Base-by-base conservation (phyloP, 768 basidiomycete species). In the Naganishia randhawae region DNA sequence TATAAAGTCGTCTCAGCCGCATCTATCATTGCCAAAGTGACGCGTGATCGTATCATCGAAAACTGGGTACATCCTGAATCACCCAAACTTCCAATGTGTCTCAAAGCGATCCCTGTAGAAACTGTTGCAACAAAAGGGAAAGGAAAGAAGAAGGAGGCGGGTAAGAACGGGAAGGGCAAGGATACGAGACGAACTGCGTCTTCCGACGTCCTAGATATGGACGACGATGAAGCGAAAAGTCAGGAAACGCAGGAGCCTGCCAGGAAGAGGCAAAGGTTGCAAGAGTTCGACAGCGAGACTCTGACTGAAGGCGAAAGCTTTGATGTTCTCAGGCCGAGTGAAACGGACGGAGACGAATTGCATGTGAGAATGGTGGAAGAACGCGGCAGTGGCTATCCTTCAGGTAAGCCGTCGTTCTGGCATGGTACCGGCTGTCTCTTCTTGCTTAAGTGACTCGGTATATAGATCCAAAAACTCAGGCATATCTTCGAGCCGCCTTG, bases 1-100 rank as follows among this genome's bases (percentile, higher is more conserved):
- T 99, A 86, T 84, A 96, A 93, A 75, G 94, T 99, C 69, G 96
- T 99, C 68, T 89, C 92, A 25, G 96, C 96, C 7, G 96, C 95
- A 1, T 92, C 91, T 77, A 91, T 98, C n/a, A 92, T 92, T 2
- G 96, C 96, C 1, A 99, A 99, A 81, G 93, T 95, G 31, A 97
- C 94, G 0, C 84, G 95, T 66, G 95, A 98, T 75, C 86, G 88
- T 8, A 92, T 92, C 79, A 83, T 97, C 22, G 88, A 94, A 69
- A 84, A 84, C 3, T 98, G 95, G 95, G 75, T 83, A 11, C 76
- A 79, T 71, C 73, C 74, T 5, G 77, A 79, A 63, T 55, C 51
- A n/a, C 51, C 63, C 27, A 29, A 22, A 17, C 41, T 69, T 3
- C 39, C 67, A 17, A 57, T 65, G 57, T 61, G 69, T 45, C 42